Base-by-base conservation (phyloP, 495 filamentous ascomycete genomes). In the Penicillium malachiteum region DNA sequence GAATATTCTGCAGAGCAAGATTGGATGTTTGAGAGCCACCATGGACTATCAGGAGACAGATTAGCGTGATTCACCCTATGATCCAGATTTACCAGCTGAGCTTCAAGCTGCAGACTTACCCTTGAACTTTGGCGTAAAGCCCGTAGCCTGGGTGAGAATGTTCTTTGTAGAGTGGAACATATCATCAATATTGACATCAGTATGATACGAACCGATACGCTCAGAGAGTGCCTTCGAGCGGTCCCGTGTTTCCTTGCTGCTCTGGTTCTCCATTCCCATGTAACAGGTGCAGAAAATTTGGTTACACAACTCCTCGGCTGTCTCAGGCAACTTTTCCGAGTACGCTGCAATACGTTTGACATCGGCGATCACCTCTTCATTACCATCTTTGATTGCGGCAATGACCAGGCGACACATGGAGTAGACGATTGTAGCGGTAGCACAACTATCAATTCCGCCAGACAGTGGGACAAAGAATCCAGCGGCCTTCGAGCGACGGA, bases 401-500 rank as follows among this genome's bases (percentile, higher is more conserved):
- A 89, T 74, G 3, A 91, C 89, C 4, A 90, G 72, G 13, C 88
- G 74, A 48, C 84, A 87, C 90, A 92, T 92, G 5, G 82, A 86
- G 69, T 81, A 84, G 6, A 91, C 87, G 45, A 91, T 88, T 1
- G 79, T 73, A 9, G 83, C 78, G 32, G 81, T 85, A 5, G 78
- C 75, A 54, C 81, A 85, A 18, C 67, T 68, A 45, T 77, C 74
- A 32, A 96, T 92, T 7, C 91, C 91, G 8, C 91, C 91, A 59
- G 72, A 78, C 7, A 85, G 73, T 10, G 83, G 82, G 1, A 75
- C 55, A 14, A 72, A 69, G 50, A 79, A 88, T 7, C 85, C 83
- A 7, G 81, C 82, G 13, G 76, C 73, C n/a, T 75, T 74, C 14
- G 75, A 85, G 39, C 89, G 67, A 5, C 87, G 74, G 0, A 93